A percentile compares a stretch with the other conserved stretches of the same genome.
Evolutionary conservation across 495 filamentous ascomycete species (phyloP).

Genomic region (Echria macrotheca): DNA sequence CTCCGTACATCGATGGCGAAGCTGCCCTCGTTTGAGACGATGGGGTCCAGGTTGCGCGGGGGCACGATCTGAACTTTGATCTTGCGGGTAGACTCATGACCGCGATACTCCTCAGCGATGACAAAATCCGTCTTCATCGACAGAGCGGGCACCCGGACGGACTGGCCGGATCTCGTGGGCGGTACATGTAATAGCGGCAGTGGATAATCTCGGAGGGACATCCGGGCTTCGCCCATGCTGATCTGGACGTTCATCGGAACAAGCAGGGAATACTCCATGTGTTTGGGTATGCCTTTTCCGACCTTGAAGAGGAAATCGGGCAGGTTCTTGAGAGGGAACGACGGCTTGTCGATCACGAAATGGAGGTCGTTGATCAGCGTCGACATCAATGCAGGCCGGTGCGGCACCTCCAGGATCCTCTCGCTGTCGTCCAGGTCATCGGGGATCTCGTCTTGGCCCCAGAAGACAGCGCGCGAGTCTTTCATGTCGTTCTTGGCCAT

Average conservation of each 20-base stretch:
- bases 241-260: conserved; percentile 86
- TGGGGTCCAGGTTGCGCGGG: conserved; percentile 39
- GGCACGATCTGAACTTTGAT: conserved; percentile 85
- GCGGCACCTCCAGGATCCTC: conserved; percentile 77
- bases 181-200: conserved; percentile 89
- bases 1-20: conserved; percentile 83
- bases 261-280: conserved; percentile 83
- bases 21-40: conserved; percentile 46
- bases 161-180: conserved; percentile 70
- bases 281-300: conserved; percentile 90
- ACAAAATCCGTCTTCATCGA: conserved; percentile 90
- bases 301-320: conserved; percentile 79
- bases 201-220: conserved; percentile 87
- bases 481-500: conserved; percentile 68
- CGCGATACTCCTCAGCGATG: conserved; percentile 88
- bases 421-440: conserved; percentile 78
- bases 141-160: conserved; percentile 72
- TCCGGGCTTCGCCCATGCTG: conserved; percentile 82
- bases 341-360: conserved; percentile 85
- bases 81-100: conserved; percentile 67
- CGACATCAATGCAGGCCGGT: conserved; percentile 78
- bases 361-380: conserved; percentile 79
- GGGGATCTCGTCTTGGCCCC: conserved; percentile 74
- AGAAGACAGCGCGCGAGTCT: conserved; percentile 75
- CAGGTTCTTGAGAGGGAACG: conserved; percentile 74